phyloP scores from a whole-genome alignment of 176 grass and related monocot species.

The Rhynchospora pubera region DNA sequence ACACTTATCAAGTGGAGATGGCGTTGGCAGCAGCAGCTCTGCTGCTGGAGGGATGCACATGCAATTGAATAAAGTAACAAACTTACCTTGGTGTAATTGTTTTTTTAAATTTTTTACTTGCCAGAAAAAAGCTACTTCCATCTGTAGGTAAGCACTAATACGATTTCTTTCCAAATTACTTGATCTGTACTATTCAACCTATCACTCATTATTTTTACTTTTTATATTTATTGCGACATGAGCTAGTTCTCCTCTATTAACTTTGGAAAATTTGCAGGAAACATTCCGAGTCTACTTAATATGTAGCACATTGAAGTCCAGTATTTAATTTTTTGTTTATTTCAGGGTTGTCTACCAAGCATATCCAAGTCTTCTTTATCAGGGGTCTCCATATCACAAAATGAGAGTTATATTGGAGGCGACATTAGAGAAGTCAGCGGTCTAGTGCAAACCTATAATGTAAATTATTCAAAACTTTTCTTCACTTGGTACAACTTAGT shows the following conservation, averaged over 20 bases:
- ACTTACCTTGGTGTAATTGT: neutral
- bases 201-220: neutral
- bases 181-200: neutral
- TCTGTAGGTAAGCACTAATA: neutral
- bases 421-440: neutral
- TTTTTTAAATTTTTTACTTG: neutral
- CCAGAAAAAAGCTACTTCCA: slow-evolving; percentile 3
- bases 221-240: neutral
- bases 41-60: neutral
- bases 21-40: neutral
- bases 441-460: neutral
- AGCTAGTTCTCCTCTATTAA: neutral
- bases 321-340: neutral
- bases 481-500: neutral
- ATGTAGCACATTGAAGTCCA: neutral
- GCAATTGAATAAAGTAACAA: neutral
- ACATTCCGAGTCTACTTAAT: neutral
- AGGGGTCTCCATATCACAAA: neutral
- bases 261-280: neutral
- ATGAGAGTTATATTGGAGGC: too few relatives aligned
- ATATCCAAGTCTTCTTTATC: slow-evolving; percentile 2
- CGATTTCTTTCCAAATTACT: neutral
- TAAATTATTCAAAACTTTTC: neutral
- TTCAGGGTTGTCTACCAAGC: slow-evolving; percentile 1
- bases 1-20: neutral